A percentile compares a stretch with the other conserved stretches of the same genome.
Evolutionary conservation across 2,329 filamentous ascomycete species (phyloP).

Genomic region (Aspergillus glaucus): DNA sequence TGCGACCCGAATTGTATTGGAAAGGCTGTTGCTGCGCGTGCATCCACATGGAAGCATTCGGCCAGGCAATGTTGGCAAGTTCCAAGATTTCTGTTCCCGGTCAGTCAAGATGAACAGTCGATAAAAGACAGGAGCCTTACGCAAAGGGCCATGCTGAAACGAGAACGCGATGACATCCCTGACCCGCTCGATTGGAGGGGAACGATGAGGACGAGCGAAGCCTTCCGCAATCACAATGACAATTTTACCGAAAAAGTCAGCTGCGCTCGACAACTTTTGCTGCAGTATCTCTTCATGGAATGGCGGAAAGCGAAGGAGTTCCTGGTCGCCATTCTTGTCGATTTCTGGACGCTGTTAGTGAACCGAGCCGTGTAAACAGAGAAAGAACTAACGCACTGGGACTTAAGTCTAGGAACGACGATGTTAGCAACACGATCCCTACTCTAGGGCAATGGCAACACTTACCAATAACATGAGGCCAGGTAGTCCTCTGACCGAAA

Average conservation of each 20-base stretch:
- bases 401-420: constrained; percentile 24
- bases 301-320: constrained; percentile 62
- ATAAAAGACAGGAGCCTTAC: constrained; percentile 40
- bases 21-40: constrained; percentile 35
- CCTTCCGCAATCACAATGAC: constrained; percentile 71
- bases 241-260: constrained; percentile 66
- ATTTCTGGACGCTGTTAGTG: constrained; percentile 23
- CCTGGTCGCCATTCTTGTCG: constrained; percentile 53
- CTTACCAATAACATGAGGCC: constrained; percentile 50
- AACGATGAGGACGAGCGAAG: constrained; percentile 47
- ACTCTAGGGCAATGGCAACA: constrained; percentile 3
- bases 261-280: constrained; percentile 65
- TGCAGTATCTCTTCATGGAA: constrained; percentile 65
- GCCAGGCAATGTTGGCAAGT: constrained; percentile 70
- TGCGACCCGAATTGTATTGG: constrained; percentile 24
- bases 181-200: constrained; percentile 55
- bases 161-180: constrained; percentile 72
- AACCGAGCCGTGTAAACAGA: constrained; percentile 20
- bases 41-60: constrained; percentile 64
- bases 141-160: constrained; percentile 75
- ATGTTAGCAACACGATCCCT: neutral
- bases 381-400: constrained; percentile 24
- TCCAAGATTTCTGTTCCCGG: constrained; percentile 60
- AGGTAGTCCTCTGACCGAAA: constrained; percentile 47
- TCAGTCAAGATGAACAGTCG: constrained; percentile 7